phyloP scores from a whole-genome alignment of 1,139 yeast species.

The Eremothecium gossypii region DNA sequence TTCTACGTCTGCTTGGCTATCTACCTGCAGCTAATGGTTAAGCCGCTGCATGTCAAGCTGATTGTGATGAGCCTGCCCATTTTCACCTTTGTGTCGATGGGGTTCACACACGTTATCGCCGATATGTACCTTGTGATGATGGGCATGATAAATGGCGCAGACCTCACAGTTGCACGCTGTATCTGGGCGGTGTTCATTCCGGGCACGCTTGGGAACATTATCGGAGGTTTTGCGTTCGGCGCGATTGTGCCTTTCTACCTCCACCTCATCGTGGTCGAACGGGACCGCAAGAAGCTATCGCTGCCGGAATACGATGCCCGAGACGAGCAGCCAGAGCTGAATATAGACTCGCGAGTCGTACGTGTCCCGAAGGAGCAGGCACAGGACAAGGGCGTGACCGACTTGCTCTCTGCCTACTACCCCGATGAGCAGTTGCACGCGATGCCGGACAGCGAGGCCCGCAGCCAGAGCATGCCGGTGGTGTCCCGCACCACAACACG shows the following conservation, averaged over 20 bases:
- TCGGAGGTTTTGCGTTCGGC: conserved; percentile 63
- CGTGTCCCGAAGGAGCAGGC: conserved; percentile 30
- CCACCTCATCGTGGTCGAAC: conserved; percentile 60
- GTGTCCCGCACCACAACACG: not conserved
- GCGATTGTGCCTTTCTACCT: conserved; percentile 56
- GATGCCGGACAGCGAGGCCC: too few relatives aligned
- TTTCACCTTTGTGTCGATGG: conserved; percentile 63
- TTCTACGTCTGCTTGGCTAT: conserved; percentile 68
- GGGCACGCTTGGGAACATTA: conserved; percentile 57
- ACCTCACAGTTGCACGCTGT: conserved; percentile 49
- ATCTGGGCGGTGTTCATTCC: conserved; percentile 68
- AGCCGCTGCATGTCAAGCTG: conserved; percentile 71
- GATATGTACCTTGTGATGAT: conserved; percentile 62
- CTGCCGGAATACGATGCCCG: conserved; percentile 60
- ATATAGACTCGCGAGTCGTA: conserved; percentile 68
- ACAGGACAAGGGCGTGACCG: not conserved
- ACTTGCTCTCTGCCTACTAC: not conserved
- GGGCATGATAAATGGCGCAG: conserved; percentile 59
- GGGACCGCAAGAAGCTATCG: conserved; percentile 49
- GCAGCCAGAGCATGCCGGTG: not conserved
- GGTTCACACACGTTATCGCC: conserved; percentile 73
- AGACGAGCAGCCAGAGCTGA: conserved; percentile 73
- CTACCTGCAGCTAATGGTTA: conserved; percentile 65
- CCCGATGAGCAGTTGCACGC: too few relatives aligned
- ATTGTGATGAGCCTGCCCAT: conserved; percentile 57